Base-by-base conservation (phyloP, 805 yeast genomes). In the Jamesozyma jinghongensis region DNA sequence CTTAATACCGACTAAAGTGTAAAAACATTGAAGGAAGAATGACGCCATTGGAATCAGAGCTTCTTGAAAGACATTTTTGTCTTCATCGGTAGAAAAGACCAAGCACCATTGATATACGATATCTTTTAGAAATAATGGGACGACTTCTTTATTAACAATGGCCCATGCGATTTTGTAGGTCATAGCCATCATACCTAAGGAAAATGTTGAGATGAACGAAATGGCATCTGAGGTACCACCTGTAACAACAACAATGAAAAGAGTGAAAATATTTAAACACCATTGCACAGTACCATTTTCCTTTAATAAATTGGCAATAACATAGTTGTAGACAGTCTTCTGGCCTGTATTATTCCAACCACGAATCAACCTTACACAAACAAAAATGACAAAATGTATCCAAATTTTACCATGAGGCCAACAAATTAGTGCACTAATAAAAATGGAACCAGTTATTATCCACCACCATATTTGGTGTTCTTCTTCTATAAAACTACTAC, bases 391-490 rank as follows among this genome's bases (percentile, higher is more conserved):
- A 3, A 56, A 42, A 41, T 48, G 56, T 3, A 30, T 8, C 11
- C 37, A 5, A 8, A 37, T 33, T 16, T 32, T 50, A 10, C 34
- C 34, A 4, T 19, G 26, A 13, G n/a, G 29, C 5, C 22, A 4
- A 8, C 37, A 12, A 12, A 14, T 14, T 11, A 29, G 14, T 14
- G 5, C 19, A 13, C 40, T 36, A 1, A 43, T 12, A 6, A 47
- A 27, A 13, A 57, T 36, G 16, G 44, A 47, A 0, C 71, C 69
- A 0, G 74, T 66, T 0, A 73, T 57, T 18, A 73, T 64, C 79
- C 85, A 83, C 85, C 94, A 92, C 98, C 98, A 92, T 14, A 88
- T 60, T 56, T 88, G 96, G 56, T 92, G 94, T 56, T 92, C 98
- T 59, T 92, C 98, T 54, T 92, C 98, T 14, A 92, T 82, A 42